Evolutionary conservation across 139 green algal genomes (phyloP).

Genomic region (Closterium sp.): DNA sequence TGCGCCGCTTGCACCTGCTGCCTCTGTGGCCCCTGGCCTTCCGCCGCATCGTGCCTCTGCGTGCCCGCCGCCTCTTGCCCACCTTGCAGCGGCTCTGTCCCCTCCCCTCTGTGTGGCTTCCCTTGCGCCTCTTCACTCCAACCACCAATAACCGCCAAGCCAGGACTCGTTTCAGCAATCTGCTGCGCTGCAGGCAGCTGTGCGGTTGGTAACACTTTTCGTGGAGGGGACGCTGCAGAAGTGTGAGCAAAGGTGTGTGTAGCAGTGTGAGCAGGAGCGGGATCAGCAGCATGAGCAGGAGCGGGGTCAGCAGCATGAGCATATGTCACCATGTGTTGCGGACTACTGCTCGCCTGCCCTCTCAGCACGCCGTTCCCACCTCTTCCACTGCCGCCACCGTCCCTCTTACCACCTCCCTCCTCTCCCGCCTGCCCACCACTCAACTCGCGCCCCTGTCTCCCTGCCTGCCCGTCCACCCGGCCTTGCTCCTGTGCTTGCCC

Average conservation of each 20-base stretch:
- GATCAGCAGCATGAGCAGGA: no score
- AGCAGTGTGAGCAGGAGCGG: no score
- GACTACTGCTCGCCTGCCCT: background rate
- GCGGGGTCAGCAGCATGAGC: background rate
- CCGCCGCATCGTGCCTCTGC: no score
- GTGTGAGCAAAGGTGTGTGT: no score
- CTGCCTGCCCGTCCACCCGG: background rate
- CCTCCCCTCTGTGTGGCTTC: background rate
- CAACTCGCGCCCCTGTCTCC: background rate
- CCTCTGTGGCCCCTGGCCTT: background rate
- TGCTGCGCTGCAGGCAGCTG: no score
- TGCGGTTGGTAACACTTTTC: no score
- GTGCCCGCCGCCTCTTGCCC: background rate
- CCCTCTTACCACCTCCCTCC: background rate
- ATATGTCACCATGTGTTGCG: background rate
- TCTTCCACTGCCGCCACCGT: background rate
- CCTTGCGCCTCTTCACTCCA: background rate
- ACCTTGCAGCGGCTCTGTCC: background rate
- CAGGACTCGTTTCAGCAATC: no score
- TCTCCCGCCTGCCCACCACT: no score
- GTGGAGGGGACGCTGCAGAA: no score
- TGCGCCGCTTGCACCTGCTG: background rate
- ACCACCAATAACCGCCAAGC: background rate
- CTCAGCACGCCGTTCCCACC: no score
- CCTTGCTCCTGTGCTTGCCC: background rate